Evolutionary conservation across 2,329 filamentous ascomycete species (phyloP), one percentile per base, ranked within the genome.

Genomic region (Talaromyces sp.): DNA sequence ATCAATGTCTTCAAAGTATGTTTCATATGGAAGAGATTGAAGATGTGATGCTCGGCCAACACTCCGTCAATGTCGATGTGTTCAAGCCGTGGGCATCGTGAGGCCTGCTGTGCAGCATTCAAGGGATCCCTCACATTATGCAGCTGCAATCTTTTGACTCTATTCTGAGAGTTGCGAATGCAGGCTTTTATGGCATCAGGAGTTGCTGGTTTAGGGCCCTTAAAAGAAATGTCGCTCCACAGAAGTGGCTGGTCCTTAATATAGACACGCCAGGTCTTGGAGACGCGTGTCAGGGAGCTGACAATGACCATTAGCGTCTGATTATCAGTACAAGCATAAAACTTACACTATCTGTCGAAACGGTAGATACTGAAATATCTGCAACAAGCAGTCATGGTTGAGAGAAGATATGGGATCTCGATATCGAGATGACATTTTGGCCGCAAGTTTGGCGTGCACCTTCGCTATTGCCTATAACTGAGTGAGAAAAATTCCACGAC

Each of bases 1-100:
- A 24, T 74, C 70, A n/a, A 74, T 57, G 37, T 67, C 67, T 7
- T 67, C 37, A 66, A 24, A 22, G 22, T 62, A 7, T 35, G 43
- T 35, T 62, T 66, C 31, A 13, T 24, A 19, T 47, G 50, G 27
- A 57, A 66, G 24, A 33, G 52, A 6, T 62, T 33, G n/a, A 33
- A 62, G 11, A 62, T 57, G 14, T 62, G 52, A 10, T 39, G 47
- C 43, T 66, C 50, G 41, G 43, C n/a, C 35, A 62, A 31, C 13
- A 14, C n/a, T 19, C 43, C 27, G 39, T 62, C 35, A 37, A 66
- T 8, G 41, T 65, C 63, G 11, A 65, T 16, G 31, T 59, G 60
- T 47, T 66, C 59, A 31, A 66, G 64, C 24, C 47, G 60, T 8
- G 64, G 64, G 19, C 59, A 62, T 19, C 19, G 52, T n/a, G 43